phyloP scores from a whole-genome alignment of 495 filamentous ascomycete species.

The Evansstolkia leycettana region DNA sequence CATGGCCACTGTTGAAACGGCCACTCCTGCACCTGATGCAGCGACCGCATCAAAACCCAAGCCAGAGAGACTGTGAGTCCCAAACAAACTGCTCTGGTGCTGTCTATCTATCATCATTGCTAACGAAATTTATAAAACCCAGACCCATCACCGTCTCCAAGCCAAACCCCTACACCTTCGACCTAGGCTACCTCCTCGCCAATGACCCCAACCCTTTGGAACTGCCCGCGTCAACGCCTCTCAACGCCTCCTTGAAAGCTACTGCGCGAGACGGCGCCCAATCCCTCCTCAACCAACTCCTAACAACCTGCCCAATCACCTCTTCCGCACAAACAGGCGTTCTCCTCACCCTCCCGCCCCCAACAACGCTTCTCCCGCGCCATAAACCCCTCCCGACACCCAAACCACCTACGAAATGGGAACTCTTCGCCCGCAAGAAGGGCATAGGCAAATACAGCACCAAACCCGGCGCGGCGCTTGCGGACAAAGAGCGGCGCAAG shows the following conservation, averaged over 20 bases:
- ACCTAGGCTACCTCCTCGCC: constrained; percentile 74
- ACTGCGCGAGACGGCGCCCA: constrained; percentile 80
- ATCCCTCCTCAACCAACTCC: constrained; percentile 76
- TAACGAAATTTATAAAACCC: constrained; percentile 1
- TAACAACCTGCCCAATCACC: constrained; percentile 68
- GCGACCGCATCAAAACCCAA: constrained; percentile 16
- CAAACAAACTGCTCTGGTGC: no score
- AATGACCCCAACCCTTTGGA: constrained; percentile 73
- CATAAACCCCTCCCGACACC: constrained; percentile 78
- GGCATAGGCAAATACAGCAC: constrained; percentile 55
- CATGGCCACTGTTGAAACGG: constrained; percentile 22
- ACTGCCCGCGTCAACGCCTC: constrained; percentile 18
- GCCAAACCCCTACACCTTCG: constrained; percentile 83
- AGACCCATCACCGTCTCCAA: constrained; percentile 58
- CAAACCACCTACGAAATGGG: constrained; percentile 83
- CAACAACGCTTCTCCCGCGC: constrained; percentile 60
- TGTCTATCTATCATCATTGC: no score
- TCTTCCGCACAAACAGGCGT: constrained; percentile 52
- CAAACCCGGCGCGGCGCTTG: constrained; percentile 27
- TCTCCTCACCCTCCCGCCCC: constrained; percentile 58
- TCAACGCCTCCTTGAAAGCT: constrained; percentile 43
- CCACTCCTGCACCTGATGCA: constrained; percentile 11
- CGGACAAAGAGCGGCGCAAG: constrained; percentile 53
- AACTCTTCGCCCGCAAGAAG: constrained; percentile 88
- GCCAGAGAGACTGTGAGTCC: constrained; percentile 30